These are phyloP conservation scores for Suillus weaverae DNA, from an alignment of 768 basidiomycete genomes.

Conservation along the genomic window DNA sequence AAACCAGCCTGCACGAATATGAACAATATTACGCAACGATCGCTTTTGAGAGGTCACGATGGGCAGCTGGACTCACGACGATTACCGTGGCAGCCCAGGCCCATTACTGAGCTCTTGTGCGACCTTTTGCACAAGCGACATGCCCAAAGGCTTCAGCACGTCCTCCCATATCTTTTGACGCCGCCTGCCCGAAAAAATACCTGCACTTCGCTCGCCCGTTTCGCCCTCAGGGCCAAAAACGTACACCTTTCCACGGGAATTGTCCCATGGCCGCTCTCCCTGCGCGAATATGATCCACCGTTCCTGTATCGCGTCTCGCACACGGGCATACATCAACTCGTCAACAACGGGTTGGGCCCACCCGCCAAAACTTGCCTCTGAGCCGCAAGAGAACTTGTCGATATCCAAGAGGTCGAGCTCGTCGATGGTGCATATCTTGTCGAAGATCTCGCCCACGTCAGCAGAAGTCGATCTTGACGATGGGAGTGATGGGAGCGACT, in stretches of 20 bases:
- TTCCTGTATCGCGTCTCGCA: constrained; percentile 70
- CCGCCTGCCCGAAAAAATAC: constrained; percentile 67
- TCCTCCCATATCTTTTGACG: constrained; percentile 61
- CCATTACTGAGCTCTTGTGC: constrained; percentile 75
- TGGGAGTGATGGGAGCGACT: constrained; percentile 28
- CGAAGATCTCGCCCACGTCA: constrained; percentile 18
- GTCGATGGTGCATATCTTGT: constrained; percentile 21
- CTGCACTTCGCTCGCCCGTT: constrained; percentile 64
- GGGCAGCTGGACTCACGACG: not conserved
- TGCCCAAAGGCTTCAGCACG: constrained; percentile 67
- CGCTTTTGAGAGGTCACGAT: not conserved
- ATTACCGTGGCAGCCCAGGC: constrained; percentile 38
- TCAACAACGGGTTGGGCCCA: constrained; percentile 64
- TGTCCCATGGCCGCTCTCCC: constrained; percentile 71
- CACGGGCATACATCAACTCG: constrained; percentile 62
- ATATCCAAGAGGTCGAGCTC: constrained; percentile 29
- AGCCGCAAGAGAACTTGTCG: constrained; percentile 19
- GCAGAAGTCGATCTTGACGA: constrained; percentile 28
- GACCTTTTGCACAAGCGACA: constrained; percentile 66
- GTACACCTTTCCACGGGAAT: constrained; percentile 56
- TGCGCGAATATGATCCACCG: constrained; percentile 76
- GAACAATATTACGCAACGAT: not conserved
- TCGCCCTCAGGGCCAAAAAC: constrained; percentile 86
- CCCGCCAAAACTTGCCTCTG: constrained; percentile 30
- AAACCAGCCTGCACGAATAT: not conserved